These are phyloP conservation scores for Lactarius sanguifluus DNA, from an alignment of 768 basidiomycete species.

Conservation along the genomic window DNA sequence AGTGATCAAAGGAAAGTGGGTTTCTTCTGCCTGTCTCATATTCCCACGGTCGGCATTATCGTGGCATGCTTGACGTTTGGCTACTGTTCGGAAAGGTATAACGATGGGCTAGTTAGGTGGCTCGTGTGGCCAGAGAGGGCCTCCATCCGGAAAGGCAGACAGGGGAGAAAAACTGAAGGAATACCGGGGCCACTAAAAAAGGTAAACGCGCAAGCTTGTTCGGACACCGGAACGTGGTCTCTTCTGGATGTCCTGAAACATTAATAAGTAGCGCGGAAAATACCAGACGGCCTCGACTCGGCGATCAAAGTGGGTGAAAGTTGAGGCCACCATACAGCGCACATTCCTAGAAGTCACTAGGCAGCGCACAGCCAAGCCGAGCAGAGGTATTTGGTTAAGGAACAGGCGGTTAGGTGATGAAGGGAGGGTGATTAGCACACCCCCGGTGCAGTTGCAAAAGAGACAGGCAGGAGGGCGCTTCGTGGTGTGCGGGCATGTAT, in stretches of 20 bases:
- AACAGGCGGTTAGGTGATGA: background rate
- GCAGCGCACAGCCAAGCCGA: background rate
- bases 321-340: background rate
- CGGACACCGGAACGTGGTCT: background rate
- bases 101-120: no score
- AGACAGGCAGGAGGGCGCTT: background rate
- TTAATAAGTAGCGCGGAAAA: background rate
- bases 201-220: background rate
- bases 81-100: background rate
- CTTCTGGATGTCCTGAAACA: background rate
- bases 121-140: background rate
- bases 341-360: background rate
- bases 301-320: background rate
- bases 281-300: background rate
- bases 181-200: background rate
- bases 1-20: background rate
- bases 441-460: background rate
- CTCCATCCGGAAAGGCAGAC: background rate
- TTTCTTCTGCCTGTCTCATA: background rate
- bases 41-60: background rate
- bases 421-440: background rate
- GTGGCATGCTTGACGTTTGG: background rate
- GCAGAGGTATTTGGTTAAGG: background rate
- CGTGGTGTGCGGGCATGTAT: slow-evolving; percentile 1
- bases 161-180: background rate